These are phyloP conservation scores for Ophiostoma populinum DNA, from an alignment of 2,329 filamentous ascomycete species.

Conservation along the genomic window DNA sequence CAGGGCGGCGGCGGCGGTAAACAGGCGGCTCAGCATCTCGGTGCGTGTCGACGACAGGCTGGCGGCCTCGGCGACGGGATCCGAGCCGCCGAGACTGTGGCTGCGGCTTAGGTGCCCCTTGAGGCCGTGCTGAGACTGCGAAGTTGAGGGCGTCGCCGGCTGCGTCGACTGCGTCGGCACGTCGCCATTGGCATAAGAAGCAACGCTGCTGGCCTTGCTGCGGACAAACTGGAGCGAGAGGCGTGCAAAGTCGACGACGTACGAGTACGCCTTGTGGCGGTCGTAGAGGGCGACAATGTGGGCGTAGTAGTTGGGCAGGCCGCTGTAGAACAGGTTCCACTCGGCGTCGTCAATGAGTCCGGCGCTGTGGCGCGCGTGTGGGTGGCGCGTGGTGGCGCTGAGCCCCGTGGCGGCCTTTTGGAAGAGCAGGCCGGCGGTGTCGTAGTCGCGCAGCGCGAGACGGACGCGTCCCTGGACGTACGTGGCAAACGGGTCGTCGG, in stretches of 20 bases:
- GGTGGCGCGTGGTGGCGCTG: slow-evolving; percentile 29
- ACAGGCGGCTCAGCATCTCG: slow-evolving; percentile 68
- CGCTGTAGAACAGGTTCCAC: slow-evolving; percentile 49
- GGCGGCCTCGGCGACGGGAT: slow-evolving; percentile 4
- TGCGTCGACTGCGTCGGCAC: too few relatives aligned
- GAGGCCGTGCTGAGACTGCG: neutral
- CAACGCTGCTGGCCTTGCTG: slow-evolving; percentile 2
- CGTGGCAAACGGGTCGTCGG: slow-evolving; percentile 43
- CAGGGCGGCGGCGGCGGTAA: slow-evolving; percentile 63
- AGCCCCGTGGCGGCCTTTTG: slow-evolving; percentile 68
- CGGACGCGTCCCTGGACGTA: slow-evolving; percentile 76
- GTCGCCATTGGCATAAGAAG: neutral
- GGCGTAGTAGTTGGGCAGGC: slow-evolving; percentile 68
- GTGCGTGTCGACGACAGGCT: slow-evolving; percentile 22
- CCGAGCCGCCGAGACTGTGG: slow-evolving; percentile 1
- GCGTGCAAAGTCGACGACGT: slow-evolving; percentile 68
- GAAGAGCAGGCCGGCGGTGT: slow-evolving; percentile 58
- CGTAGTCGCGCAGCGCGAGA: slow-evolving; percentile 56
- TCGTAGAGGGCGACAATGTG: slow-evolving; percentile 78
- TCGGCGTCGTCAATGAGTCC: slow-evolving; percentile 63
- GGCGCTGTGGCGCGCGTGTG: slow-evolving; percentile 34
- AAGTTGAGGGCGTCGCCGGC: neutral
- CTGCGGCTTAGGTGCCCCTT: slow-evolving; percentile 3
- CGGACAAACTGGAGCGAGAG: slow-evolving; percentile 50
- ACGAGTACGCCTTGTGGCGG: slow-evolving; percentile 55